Evolutionary conservation across 805 yeast species (phyloP).

Genomic region (Ogataea methanolica): DNA sequence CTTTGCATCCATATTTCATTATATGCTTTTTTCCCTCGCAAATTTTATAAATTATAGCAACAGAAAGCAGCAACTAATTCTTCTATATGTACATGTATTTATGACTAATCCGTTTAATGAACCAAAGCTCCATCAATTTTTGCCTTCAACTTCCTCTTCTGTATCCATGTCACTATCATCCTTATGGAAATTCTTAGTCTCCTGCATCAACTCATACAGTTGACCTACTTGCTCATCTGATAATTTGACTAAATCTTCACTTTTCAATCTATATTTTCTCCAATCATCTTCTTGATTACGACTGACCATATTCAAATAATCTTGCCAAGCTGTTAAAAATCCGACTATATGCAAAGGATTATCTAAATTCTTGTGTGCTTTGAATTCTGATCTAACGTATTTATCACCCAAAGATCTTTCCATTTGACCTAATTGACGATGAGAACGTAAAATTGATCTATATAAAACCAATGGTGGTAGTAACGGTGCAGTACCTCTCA

Average conservation of each 20-base stretch:
- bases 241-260: slow-evolving; percentile 71
- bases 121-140: neutral
- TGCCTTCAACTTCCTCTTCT: neutral
- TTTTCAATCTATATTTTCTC: slow-evolving; percentile 58
- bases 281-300: slow-evolving; percentile 50
- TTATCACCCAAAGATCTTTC: slow-evolving; percentile 81
- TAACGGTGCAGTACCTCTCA: slow-evolving; percentile 38
- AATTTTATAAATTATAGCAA: too few relatives aligned
- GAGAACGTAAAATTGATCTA: slow-evolving; percentile 79
- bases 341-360: slow-evolving; percentile 95
- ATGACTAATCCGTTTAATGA: neutral
- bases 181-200: slow-evolving; percentile 36
- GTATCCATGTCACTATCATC: slow-evolving; percentile 1
- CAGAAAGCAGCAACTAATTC: neutral
- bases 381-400: slow-evolving; percentile 86
- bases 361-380: slow-evolving; percentile 73
- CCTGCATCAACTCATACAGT: slow-evolving; percentile 73
- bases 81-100: neutral
- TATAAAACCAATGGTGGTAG: slow-evolving; percentile 81
- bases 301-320: slow-evolving; percentile 52
- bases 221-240: slow-evolving; percentile 88
- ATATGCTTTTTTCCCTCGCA: neutral
- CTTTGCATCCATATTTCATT: neutral
- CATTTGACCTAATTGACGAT: slow-evolving; percentile 57
- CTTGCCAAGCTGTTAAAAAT: slow-evolving; percentile 93